Evolutionary conservation across 306 rosid genomes (phyloP).

Genomic region (Malus domestica): ASM211411v1 NC_041801.1:6668501-6669000

Average conservation of each 20-base stretch:
- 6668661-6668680: conserved; percentile 90
- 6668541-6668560: conserved; percentile 77
- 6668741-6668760: conserved; percentile 4
- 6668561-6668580: conserved; percentile 3
- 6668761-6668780: conserved; percentile 53
- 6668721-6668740: background rate
- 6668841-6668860: conserved; percentile 86
- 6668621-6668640: conserved; percentile 49
- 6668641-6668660: conserved; percentile 74
- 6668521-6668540: conserved; percentile 67
- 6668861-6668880: conserved; percentile 16
- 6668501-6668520: conserved; percentile 43
- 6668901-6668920: background rate
- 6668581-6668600: background rate
- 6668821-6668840: conserved; percentile 67
- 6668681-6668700: conserved; percentile 45
- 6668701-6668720: background rate
- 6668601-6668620: background rate
- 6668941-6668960: conserved; percentile 74
- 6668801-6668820: conserved; percentile 71
- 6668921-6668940: background rate
- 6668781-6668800: conserved; percentile 81
- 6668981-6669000: conserved; percentile 82
- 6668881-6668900: background rate
- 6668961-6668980: conserved; percentile 70